Base-by-base conservation (phyloP, 192 early-diverging fungal genomes). In the Phlyctochytrium planicorne region DNA sequence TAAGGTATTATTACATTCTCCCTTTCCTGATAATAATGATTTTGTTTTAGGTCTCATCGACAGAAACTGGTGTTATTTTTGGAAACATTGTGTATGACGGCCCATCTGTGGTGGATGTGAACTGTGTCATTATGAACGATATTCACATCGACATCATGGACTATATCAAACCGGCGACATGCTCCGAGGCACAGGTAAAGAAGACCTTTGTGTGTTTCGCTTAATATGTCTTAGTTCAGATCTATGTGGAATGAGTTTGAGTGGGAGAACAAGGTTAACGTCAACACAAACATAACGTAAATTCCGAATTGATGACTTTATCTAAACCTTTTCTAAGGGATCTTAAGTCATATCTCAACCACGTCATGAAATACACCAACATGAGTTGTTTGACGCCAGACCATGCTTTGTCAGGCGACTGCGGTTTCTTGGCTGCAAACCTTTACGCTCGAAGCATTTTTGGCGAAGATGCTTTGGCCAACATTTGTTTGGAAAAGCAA, bases 101-200 rank as follows among this genome's bases (percentile, higher is more conserved):
- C n/a, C 90, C 94, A 24, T 90, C 90, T 4, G 89, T 91, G n/a
- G 81, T 83, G 24, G 97, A 97, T 66, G 86, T 86, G 70, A 91
- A 94, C 71, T 96, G 90, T 70, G 94, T 98, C 12, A 91, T 98
- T 32, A 80, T 99, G 61, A 98, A 95, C 68, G 97, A 99, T 69
- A 93, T 99, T 56, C 95, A 97, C 69, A 93, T 99, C 70, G 97
- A 99, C 69, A 99, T 99, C 68, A 96, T 98, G 95, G 97, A 98
- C 76, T 99, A 98, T 75, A 97, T 99, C 79, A 92, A 95, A 53
- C 91, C 94, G 24, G 93, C 91, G 31, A 81, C 77, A 47, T 97
- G 94, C 81, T 89, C 87, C 52, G 93, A 95, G 74, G 91, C 89
- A 31, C 91, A 92, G 82, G 84, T 86, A 68, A 55, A 33, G 31